Base-by-base conservation (phyloP, 805 yeast species). In the Teunomyces cretensis region DNA sequence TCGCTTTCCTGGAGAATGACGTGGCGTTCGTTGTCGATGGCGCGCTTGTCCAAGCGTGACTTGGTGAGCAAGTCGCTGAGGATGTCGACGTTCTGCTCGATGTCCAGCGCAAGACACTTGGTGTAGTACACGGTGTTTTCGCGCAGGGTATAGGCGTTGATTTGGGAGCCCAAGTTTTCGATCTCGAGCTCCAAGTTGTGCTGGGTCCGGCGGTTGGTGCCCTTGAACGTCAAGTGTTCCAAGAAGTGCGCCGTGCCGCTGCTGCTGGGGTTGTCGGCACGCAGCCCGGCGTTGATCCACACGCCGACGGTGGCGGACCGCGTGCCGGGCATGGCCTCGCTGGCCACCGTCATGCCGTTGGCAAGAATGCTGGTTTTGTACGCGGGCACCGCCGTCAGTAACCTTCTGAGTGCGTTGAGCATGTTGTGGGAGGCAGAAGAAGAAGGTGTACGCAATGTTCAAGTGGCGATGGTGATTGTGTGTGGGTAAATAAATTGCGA, bases 41-140 rank as follows among this genome's bases (percentile, higher is more conserved):
- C 97, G 43, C 73, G 61, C 46, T 81, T 81, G 45, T 89, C 96
- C 44, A 94, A 77, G 58, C 80, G 85, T 4, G 96, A 88, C 64
- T 83, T 80, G 12, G 96, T 92, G 52, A 95, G 74, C 54, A 94
- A 87, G 64, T 94, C 99, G 50, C 94, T 78, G 45, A 94, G 72
- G 35, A 94, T 88, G 60, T 90, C 96, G 24, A 94, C 88, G 16
- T 96, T 83, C 58, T 81, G 81, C 49, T 91, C 87, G 37, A 95
- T 83, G 60, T 95, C 96, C 28, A 76, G 76, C 54, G 81, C 78
- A 46, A 91, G 72, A 26, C 97, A 80, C 67, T 89, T 90, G 40
- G 98, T 96, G 67, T 90, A 94, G 67, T 91, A 94, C 7, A 92
- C 99, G 1, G 99, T 94, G 68, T 90, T 91, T 62, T 94, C 99